Conservation (phyloP, 1,284 basidiomycete species). For the Malassezia restricta region DNA sequence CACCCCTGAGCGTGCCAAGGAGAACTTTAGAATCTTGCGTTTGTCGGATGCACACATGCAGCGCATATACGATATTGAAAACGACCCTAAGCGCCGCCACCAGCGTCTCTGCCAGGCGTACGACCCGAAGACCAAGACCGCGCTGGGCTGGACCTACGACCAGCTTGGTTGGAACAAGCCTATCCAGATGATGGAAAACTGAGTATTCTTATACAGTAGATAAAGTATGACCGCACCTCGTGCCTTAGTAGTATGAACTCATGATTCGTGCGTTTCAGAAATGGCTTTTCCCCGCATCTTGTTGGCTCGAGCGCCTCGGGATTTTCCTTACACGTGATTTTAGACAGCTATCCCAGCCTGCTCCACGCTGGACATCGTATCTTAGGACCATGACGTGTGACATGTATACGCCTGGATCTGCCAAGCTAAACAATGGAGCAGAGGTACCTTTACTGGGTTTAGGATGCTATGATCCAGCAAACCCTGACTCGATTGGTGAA, state of each 20-base stretch:
- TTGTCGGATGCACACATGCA: slow-evolving; percentile 56
- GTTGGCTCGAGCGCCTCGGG: too few species aligned
- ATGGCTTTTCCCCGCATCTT: too few species aligned
- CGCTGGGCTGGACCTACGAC: slow-evolving; percentile 25
- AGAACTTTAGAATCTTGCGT: slow-evolving; percentile 60
- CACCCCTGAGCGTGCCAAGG: slow-evolving; percentile 59
- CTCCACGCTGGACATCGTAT: too few species aligned
- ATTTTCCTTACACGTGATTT: too few species aligned
- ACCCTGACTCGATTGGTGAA: slow-evolving; percentile 6
- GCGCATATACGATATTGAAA: slow-evolving; percentile 20
- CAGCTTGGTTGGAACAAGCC: slow-evolving; percentile 28
- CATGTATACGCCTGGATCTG: too few species aligned
- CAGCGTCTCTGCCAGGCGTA: slow-evolving; percentile 16
- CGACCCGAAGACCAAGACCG: slow-evolving; percentile 17
- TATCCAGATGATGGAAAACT: background rate
- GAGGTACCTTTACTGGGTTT: slow-evolving; percentile 28
- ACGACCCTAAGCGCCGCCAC: slow-evolving; percentile 20
- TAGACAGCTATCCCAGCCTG: too few species aligned
- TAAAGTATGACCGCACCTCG: too few species aligned
- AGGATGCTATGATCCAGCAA: slow-evolving; percentile 16
- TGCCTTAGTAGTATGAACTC: too few species aligned
- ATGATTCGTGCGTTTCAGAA: too few species aligned
- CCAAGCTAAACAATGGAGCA: slow-evolving; percentile 19
- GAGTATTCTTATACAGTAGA: background rate
- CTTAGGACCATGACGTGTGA: too few species aligned